Evolutionary conservation across 257 asterid species (phyloP), one percentile per base, ranked within the genome.

Genomic region (Solanum chiquidenum): DNA sequence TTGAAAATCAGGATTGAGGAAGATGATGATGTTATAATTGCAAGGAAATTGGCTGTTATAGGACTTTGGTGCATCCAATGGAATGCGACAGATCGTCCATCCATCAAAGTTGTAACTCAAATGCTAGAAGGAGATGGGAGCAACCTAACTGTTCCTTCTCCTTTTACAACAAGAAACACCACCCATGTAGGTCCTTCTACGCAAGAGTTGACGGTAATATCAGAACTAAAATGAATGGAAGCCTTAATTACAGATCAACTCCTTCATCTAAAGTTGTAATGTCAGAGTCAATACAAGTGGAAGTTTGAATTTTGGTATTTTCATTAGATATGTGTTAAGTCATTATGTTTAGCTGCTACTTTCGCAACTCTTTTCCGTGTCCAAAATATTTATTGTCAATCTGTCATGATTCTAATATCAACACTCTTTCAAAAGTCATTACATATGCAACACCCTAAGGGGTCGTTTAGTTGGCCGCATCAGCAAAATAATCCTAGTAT

Each of bases 61-160:
- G 91, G 91, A 66, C 87, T 90, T 44, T 76, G 89, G 93, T 88
- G 91, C 85, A 87, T 91, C 76, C 93, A 89, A 5, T 91, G 91
- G 93, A 72, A 87, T 84, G 91, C 92, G n/a, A 29, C 16, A 0
- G 91, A 87, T 49, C 72, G 89, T 0, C 93, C 93, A 3, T 91
- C 92, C 1, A 90, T 90, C 90, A 91, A 88, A 86, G 55, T 5
- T 12, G 91, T 84, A n/a, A 85, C 87, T 73, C 90, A 90, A 74
- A 91, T 92, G 93, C 72, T 90, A 74, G 91, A 92, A 89, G 91
- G 90, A 87, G 87, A 87, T 71, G 88, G 83, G 31, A 35, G 42
- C 20, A 42, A 10, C 52, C 92, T 88, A 25, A 33, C 88, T 23
- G 42, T 88, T 46, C 91, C 94, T 25, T 88, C 86, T 49, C 94